Base-by-base conservation (phyloP, 2,329 filamentous ascomycete species). In the Pseudogymnoascus sp. region DNA sequence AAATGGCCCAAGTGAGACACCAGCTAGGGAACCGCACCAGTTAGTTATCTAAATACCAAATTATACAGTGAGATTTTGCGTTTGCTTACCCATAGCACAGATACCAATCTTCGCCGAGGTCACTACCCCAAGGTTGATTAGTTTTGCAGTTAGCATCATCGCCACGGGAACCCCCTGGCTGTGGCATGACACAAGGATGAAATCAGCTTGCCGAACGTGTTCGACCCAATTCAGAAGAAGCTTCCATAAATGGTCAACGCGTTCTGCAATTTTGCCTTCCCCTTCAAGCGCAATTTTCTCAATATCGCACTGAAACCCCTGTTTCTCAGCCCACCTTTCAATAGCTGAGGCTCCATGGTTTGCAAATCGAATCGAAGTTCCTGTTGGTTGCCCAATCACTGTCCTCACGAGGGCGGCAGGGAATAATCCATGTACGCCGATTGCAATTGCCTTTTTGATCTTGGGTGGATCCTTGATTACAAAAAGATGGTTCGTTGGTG, bases 201-300 rank as follows among this genome's bases (percentile, higher is more conserved):
- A 87, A 73, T 99, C 94, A 0, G 94, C 92, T 60, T 82, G 83
- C 59, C 90, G 86, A 32, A 99, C 88, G 65, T 93, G 87, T 37
- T 96, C 91, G 65, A 97, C 90, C 90, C 91, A 96, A 72, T 97
- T 97, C 28, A 97, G 79, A 61, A 99, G 79, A 8, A 97, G 79
- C 73, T 93, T 96, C 94, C 94, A 99, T 6, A 99, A 77, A 38
- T 95, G 89, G 63, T 95, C 89, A 1, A 97, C 91, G 6, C 94
- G 83, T 64, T 97, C 92, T 2, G 83, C 83, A 54, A 99, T 94
- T 71, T 90, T 91, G 22, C 94, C 94, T 74, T 99, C 94, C 20
- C 93, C 93, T 75, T 99, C 94, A 0, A 99, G 80, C 0, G 93
- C 91, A 12, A 97, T 89, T 71, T 95, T 97, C 70, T 97, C 91